These are phyloP conservation scores for Rheum nobile DNA, from an alignment of 148 eudicot species.

Conservation along the genomic window DNA sequence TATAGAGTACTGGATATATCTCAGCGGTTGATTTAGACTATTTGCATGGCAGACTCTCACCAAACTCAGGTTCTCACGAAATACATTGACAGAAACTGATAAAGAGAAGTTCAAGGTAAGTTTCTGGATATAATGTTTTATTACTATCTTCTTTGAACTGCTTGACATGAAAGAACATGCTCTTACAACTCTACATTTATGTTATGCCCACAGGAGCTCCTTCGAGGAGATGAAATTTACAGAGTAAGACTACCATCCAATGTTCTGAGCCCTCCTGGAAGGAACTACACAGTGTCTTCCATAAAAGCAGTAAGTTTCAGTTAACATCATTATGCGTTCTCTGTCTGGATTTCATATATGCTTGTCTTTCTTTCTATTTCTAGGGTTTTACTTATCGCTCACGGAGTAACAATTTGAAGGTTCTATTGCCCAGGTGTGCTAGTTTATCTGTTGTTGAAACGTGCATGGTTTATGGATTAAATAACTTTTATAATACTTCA, in stretches of 20 bases:
- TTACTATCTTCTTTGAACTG: neutral
- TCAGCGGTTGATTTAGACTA: neutral
- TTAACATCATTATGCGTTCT: neutral
- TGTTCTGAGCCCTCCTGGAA: slow-evolving; percentile 76
- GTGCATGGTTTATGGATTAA: neutral
- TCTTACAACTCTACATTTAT: neutral
- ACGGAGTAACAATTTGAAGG: no score
- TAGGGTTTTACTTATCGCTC: no score
- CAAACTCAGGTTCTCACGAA: slow-evolving; percentile 84
- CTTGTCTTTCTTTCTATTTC: neutral
- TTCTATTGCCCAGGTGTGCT: no score
- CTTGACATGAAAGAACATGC: neutral
- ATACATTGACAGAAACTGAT: slow-evolving; percentile 45
- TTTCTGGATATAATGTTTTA: neutral
- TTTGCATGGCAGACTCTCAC: slow-evolving; percentile 64
- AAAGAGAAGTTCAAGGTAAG: slow-evolving; percentile 66
- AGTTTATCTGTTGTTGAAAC: neutral
- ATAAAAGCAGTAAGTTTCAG: slow-evolving; percentile 76
- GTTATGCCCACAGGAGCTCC: slow-evolving; percentile 37
- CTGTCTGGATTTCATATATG: neutral
- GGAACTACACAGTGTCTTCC: slow-evolving; percentile 66
- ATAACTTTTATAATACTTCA: neutral
- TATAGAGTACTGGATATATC: neutral
- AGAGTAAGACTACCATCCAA: slow-evolving; percentile 78
- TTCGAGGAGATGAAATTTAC: slow-evolving; percentile 74